Evolutionary conservation across 2,329 filamentous ascomycete genomes (phyloP), one percentile per base, ranked within the genome.

Genomic region (Amylocarpus encephaloides): DNA sequence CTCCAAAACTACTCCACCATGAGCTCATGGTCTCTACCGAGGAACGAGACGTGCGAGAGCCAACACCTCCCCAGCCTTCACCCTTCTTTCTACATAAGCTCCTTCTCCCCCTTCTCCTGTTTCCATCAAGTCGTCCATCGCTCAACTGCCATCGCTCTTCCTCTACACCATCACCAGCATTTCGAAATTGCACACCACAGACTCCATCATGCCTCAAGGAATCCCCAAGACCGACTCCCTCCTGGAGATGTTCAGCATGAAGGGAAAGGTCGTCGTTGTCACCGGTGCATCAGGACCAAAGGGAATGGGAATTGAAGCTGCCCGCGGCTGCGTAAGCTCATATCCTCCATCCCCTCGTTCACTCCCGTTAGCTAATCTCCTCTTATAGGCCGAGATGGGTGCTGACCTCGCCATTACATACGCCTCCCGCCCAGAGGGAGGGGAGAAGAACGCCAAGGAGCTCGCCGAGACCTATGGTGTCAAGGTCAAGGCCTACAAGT

Each of bases 401-500:
- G 80, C 80, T 61, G 73, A 82, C 66, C 66, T 84, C 33, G 80
- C 80, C 65, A 76, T 84, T 67, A 91, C 86, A 59, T 84, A 85
- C 70, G 68, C 79, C 54, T 81, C 79, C 12, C 78, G 80, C 44
- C 69, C 76, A 1, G 70, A 78, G 51, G 81, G 81, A 44, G 81
- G 78, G 52, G 75, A 83, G 70, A 80, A 80, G 73, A 85, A 84
- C 70, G 80, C 79, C 53, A 74, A 79, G 66, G 79, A 82, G 63
- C 72, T 85, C 43, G 48, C 64, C 39, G 72, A 78, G 60, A 74
- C 73, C 59, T 83, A 81, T 69, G 80, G 80, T 57, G 70, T 84
- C 68, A 83, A 83, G 71, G 73, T 73, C 67, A 83, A 82, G 71
- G 78, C 81, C 53, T 85, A 85, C 78, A 82, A 85, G 71, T 77